A percentile compares a stretch with the other conserved stretches of the same genome.
Conservation (phyloP, 2,329 filamentous ascomycete genomes). For the Xylaria sp. region DNA sequence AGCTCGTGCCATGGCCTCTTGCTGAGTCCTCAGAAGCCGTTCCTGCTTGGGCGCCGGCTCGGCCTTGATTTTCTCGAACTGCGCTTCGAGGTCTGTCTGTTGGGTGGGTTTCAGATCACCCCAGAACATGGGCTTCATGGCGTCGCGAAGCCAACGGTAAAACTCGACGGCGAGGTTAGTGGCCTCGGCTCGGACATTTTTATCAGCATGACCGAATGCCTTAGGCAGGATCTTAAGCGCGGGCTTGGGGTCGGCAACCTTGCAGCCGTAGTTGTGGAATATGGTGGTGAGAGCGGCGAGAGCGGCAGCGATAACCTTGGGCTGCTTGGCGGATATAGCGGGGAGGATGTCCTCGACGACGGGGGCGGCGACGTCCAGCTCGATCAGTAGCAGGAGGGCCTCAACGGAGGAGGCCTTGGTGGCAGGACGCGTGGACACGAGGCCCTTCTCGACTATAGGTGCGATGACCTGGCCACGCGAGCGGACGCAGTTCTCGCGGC, state of each 20-base stretch:
- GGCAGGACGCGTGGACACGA: conserved; percentile 85
- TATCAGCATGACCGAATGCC: conserved; percentile 94
- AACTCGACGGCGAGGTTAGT: conserved; percentile 92
- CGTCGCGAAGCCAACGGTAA: conserved; percentile 95
- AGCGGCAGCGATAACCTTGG: conserved; percentile 51
- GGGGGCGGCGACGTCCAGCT: conserved; percentile 85
- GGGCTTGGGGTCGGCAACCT: conserved; percentile 91
- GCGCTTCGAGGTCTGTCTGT: conserved; percentile 89
- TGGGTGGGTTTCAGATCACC: conserved; percentile 93
- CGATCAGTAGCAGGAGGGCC: conserved; percentile 86
- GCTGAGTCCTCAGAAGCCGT: conserved; percentile 85
- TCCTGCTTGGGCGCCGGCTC: conserved; percentile 91
- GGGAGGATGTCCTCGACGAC: conserved; percentile 89
- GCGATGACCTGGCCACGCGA: conserved; percentile 79
- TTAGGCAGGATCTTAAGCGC: conserved; percentile 89
- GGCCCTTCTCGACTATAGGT: conserved; percentile 88
- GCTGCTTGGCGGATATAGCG: conserved; percentile 53
- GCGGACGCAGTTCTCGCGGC: conserved; percentile 79
- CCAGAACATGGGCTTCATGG: conserved; percentile 99
- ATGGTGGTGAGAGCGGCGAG: conserved; percentile 77
- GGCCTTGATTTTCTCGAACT: conserved; percentile 92
- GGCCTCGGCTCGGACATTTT: conserved; percentile 95
- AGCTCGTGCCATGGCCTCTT: conserved; percentile 81
- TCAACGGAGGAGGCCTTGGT: conserved; percentile 90
- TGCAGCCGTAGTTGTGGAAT: conserved; percentile 94